Base-by-base conservation (phyloP, 257 asterid genomes). In the Solanum lycopersicoides region DNA sequence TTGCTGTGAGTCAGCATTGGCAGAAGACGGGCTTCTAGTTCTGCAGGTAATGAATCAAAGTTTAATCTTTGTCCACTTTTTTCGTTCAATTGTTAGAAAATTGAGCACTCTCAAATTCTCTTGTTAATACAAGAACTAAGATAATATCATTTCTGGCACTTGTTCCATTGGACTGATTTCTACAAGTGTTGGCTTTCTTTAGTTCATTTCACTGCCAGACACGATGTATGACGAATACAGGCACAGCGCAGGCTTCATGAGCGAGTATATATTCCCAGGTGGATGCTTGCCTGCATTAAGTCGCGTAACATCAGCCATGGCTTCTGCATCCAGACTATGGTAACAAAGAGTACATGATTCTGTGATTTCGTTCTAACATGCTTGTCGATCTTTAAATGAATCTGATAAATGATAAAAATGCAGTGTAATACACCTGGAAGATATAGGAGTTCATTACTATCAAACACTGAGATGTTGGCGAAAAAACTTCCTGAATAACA, bases 381-480 rank as follows among this genome's bases (percentile, higher is more conserved):
- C 56, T 45, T 13, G 56, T 12, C 56, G 2, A 13, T 47, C 56
- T 47, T 79, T 45, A 45, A 4, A 42, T 4, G 39, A 1, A 9
- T 75, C 1, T 23, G 12, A 95, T n/a, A 71, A 42, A 13, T 47
- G 34, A 18, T 32, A 35, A 25, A n/a, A 96, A 45, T 45, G 42
- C 66, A 79, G 84, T 45, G 66, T 45, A 25, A 0, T 9, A 42
- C 84, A 79, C 66, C 66, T 45, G 84, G 84, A 79, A 45, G 84
- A 79, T 39, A 79, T 79, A 9, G 84, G 84, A 45, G 30, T 79
- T 45, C 84, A 79, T 92, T 96, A 94, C 73, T 93, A 93, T 89
- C 96, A 91, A 76, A 96, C 99, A 18, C 96, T 96, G 50, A 91
- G 98, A 88, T 91, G 93, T 86, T 96, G 98, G 99, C 89, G 98